A percentile compares a stretch with the other conserved stretches of the same genome.
Evolutionary conservation across 192 early-diverging fungal species (phyloP).

Genomic region (Coemansia sp.): DNA sequence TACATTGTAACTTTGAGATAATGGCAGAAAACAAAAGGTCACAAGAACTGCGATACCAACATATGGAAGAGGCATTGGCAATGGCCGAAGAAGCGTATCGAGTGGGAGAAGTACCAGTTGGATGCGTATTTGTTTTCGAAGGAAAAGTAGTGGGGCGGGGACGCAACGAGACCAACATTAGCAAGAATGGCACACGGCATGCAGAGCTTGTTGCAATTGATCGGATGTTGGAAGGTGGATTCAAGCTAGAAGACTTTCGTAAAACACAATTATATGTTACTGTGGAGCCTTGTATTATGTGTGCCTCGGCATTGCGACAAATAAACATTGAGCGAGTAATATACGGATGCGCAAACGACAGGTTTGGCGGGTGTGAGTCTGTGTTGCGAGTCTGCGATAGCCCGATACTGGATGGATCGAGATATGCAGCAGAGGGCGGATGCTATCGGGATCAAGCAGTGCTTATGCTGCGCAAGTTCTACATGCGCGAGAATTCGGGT

Average conservation of each 20-base stretch:
- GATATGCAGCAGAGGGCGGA: slow-evolving; percentile 68
- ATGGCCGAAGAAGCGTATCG: slow-evolving; percentile 83
- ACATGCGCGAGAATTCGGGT: slow-evolving; percentile 85
- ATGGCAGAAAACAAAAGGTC: no score
- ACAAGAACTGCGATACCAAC: neutral
- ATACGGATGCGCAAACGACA: slow-evolving; percentile 90
- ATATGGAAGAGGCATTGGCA: slow-evolving; percentile 29
- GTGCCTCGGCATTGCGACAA: slow-evolving; percentile 85
- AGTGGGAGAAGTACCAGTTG: slow-evolving; percentile 89
- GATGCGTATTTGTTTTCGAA: slow-evolving; percentile 85
- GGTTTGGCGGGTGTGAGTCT: slow-evolving; percentile 96
- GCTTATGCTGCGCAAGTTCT: slow-evolving; percentile 84
- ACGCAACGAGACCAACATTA: slow-evolving; percentile 85
- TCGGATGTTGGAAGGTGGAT: slow-evolving; percentile 57
- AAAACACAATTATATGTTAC: slow-evolving; percentile 85
- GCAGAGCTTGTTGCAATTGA: slow-evolving; percentile 95
- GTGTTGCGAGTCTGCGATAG: slow-evolving; percentile 75
- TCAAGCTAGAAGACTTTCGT: slow-evolving; percentile 48
- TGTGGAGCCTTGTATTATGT: slow-evolving; percentile 98
- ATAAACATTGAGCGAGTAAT: slow-evolving; percentile 79
- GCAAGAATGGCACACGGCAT: slow-evolving; percentile 86
- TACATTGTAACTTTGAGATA: no score
- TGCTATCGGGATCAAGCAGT: slow-evolving; percentile 79
- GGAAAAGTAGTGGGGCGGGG: slow-evolving; percentile 72
- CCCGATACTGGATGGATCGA: slow-evolving; percentile 27